Base-by-base conservation (phyloP, 139 green algal species). In the Chlamydomonas sp. region DNA sequence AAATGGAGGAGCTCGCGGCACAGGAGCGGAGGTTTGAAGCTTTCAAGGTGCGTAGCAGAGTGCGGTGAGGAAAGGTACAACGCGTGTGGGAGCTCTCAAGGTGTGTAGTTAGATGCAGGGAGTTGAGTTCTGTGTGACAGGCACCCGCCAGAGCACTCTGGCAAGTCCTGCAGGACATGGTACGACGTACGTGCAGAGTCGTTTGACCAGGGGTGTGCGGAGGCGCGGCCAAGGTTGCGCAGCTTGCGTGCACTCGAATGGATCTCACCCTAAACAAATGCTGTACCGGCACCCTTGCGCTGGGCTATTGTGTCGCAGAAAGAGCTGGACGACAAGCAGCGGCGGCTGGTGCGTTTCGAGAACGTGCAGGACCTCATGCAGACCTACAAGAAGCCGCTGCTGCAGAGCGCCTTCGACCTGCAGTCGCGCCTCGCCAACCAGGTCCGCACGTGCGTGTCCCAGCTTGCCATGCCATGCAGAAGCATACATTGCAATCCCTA, bases 381-480 rank as follows among this genome's bases (percentile, higher is more conserved):
- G 74, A 83, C 86, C 78, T 93, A 93, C 84, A 93, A 93, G 63
- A 93, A 93, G 68, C 90, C 89, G n/a, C 73, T 93, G 73, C 83
- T 93, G 31, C 90, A 93, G 73, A 86, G 69, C 6, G 90, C 90
- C 5, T 93, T 93, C 73, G 90, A 93, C 73, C 18, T 93, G 79
- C 90, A 93, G 59, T 82, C 81, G 0, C 78, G 90, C 0, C 73
- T 93, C 0, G 77, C 83, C 4, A 86, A 90, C 62, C 90, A 93
- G 86, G 90, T 91, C 31, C 31, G 31, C 68, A 75, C 68, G 15
- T 75, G 68, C 68, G 68, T 75, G 15, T 17, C 68, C 68, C 15
- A 75, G 68, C 68, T 76, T 76, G 17, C 31, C 31, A 49, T 49
- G 31, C 31, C 31, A 49, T 49, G 31, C 31, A 49, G 31, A 49